phyloP scores from a whole-genome alignment of 805 yeast species.

The Scheffersomyces lignosus region DNA sequence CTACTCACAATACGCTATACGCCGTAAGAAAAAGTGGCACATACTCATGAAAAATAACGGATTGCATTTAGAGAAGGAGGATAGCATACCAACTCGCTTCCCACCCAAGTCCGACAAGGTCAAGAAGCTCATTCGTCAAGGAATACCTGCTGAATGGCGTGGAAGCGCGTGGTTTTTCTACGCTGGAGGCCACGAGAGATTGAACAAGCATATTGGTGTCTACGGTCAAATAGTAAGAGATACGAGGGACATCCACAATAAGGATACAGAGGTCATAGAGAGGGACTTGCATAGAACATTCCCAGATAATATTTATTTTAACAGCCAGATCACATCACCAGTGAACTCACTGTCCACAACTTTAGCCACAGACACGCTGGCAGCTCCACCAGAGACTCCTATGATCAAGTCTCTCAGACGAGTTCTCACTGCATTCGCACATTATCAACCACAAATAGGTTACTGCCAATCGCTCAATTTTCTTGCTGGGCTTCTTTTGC shows the following conservation, averaged over 20 bases:
- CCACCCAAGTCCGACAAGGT: conserved; percentile 79
- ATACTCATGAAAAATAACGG: conserved; percentile 67
- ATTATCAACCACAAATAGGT: conserved; percentile 85
- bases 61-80: conserved; percentile 41
- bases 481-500: conserved; percentile 78
- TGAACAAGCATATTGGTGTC: conserved; percentile 69
- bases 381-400: conserved; percentile 52
- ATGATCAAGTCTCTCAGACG: conserved; percentile 73
- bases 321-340: conserved; percentile 21
- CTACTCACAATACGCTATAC: conserved; percentile 61
- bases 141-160: conserved; percentile 96
- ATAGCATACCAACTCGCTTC: conserved; percentile 55
- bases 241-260: conserved; percentile 53
- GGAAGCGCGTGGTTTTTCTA: conserved; percentile 97
- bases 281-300: conserved; percentile 92
- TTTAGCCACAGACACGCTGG: conserved; percentile 1
- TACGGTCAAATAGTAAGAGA: conserved; percentile 68
- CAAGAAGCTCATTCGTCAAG: conserved; percentile 81
- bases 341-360: neutral
- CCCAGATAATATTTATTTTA: conserved; percentile 87
- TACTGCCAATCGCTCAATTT: conserved; percentile 96
- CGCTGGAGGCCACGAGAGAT: conserved; percentile 77
- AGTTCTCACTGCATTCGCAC: conserved; percentile 80
- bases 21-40: conserved; percentile 79
- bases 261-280: conserved; percentile 90